Conservation (phyloP, 805 yeast species). For the Maudiozyma serrabonitensis region DNA sequence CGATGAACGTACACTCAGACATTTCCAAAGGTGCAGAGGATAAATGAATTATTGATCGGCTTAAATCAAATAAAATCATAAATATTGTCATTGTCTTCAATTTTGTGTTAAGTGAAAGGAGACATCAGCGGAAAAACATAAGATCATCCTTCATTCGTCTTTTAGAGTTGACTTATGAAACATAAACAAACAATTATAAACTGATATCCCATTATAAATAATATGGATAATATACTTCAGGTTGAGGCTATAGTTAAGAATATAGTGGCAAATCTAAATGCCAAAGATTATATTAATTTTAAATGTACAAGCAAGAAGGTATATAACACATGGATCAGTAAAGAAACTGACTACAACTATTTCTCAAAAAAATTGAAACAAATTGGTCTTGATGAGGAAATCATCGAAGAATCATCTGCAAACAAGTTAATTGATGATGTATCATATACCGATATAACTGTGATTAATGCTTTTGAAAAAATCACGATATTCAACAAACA, state of each 20-base stretch:
- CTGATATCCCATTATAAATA: too few relatives aligned
- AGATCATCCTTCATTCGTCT: too few relatives aligned
- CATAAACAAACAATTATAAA: too few relatives aligned
- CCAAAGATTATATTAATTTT: slow-evolving; percentile 20
- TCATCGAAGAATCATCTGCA: slow-evolving; percentile 2
- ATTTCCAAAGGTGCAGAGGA: not conserved
- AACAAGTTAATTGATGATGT: slow-evolving; percentile 1
- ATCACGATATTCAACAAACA: slow-evolving; percentile 8
- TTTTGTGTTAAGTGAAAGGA: too few relatives aligned
- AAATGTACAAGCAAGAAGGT: slow-evolving; percentile 16
- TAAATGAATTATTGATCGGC: too few relatives aligned
- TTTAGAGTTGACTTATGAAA: too few relatives aligned
- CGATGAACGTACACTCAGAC: too few relatives aligned
- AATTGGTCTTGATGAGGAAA: slow-evolving; percentile 13
- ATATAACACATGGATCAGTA: slow-evolving; percentile 11
- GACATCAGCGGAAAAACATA: not conserved
- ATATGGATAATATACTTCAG: slow-evolving; percentile 20
- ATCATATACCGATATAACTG: slow-evolving; percentile 1
- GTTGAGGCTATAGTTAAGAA: slow-evolving; percentile 17
- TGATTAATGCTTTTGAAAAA: slow-evolving; percentile 14
- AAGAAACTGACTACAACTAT: slow-evolving; percentile 9
- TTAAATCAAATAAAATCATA: too few relatives aligned
- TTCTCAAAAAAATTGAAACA: slow-evolving; percentile 14
- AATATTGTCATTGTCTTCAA: too few relatives aligned
- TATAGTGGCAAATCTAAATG: slow-evolving; percentile 16